Evolutionary conservation across 2,329 filamentous ascomycete genomes (phyloP).

Genomic region (Penicillium janthinellum): DNA sequence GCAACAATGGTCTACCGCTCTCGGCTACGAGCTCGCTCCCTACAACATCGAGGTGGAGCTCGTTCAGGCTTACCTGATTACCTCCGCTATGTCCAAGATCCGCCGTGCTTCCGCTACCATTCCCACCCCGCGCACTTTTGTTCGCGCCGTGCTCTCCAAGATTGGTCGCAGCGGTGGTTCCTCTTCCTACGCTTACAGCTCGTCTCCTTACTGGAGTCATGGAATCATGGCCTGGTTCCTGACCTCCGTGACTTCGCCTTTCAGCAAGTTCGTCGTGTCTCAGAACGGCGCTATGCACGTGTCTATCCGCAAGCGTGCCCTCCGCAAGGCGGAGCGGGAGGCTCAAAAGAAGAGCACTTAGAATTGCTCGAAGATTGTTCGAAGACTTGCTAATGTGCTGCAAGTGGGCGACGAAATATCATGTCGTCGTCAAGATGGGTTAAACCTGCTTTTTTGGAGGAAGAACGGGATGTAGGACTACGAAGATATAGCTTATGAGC

Average conservation of each 20-base stretch:
- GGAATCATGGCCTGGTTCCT: conserved; percentile 84
- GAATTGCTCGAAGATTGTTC: conserved; percentile 2
- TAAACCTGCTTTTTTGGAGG: neutral
- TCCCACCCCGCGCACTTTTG: conserved; percentile 80
- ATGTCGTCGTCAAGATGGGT: neutral
- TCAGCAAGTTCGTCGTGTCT: conserved; percentile 58
- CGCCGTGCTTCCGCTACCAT: conserved; percentile 75
- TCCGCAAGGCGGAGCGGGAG: conserved; percentile 83
- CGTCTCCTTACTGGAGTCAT: conserved; percentile 92
- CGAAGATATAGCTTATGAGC: conserved; percentile 6
- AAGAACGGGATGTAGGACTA: neutral
- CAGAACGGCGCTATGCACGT: conserved; percentile 74
- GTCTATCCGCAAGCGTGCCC: conserved; percentile 76
- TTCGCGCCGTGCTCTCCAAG: conserved; percentile 75
- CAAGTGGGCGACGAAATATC: neutral
- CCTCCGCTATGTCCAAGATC: conserved; percentile 96
- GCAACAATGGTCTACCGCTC: conserved; percentile 88
- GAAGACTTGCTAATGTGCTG: neutral
- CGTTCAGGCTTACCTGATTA: conserved; percentile 88
- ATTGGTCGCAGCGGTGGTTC: conserved; percentile 76
- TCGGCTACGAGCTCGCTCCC: conserved; percentile 78
- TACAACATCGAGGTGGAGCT: conserved; percentile 87
- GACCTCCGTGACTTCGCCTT: conserved; percentile 60
- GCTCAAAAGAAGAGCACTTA: conserved; percentile 55
- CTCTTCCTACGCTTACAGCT: conserved; percentile 77